A percentile compares a stretch with the other conserved stretches of the same genome.
phyloP scores from a whole-genome alignment of 805 yeast genomes.

The Vanderwaltozyma yarrowii region DNA sequence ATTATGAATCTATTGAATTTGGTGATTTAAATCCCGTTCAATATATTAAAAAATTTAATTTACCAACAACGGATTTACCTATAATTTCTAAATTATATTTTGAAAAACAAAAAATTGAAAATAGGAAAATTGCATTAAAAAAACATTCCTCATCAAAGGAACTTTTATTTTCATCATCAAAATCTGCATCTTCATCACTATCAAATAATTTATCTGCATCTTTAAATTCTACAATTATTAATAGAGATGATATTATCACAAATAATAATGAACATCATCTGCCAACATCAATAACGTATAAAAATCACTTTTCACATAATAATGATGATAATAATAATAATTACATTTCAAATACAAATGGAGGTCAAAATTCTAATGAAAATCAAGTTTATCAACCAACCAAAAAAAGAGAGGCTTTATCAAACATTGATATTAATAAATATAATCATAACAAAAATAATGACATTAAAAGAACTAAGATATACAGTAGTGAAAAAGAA shows the following conservation, averaged over 20 bases:
- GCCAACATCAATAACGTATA: background rate
- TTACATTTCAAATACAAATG: background rate
- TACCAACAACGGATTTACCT: slow-evolving; percentile 31
- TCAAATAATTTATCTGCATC: background rate
- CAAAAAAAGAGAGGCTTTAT: slow-evolving; percentile 21
- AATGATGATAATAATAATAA: no score
- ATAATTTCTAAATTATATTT: slow-evolving; percentile 29
- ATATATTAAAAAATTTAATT: slow-evolving; percentile 28
- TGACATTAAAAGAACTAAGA: background rate
- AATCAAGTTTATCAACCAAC: background rate
- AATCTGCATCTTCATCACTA: background rate
- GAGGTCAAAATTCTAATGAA: no score
- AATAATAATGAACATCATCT: no score
- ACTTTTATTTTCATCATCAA: background rate
- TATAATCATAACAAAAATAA: background rate
- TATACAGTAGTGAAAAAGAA: background rate
- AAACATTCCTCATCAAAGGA: slow-evolving; percentile 13
- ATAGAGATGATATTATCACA: no score
- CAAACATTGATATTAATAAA: slow-evolving; percentile 18
- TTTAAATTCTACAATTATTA: no score
- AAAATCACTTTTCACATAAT: background rate
- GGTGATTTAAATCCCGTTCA: slow-evolving; percentile 34
- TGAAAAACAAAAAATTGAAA: slow-evolving; percentile 29
- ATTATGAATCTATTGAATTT: slow-evolving; percentile 23
- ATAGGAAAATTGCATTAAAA: slow-evolving; percentile 23